phyloP scores from a whole-genome alignment of 1,284 basidiomycete species.

The Sanghuangporus sanghuang region DNA sequence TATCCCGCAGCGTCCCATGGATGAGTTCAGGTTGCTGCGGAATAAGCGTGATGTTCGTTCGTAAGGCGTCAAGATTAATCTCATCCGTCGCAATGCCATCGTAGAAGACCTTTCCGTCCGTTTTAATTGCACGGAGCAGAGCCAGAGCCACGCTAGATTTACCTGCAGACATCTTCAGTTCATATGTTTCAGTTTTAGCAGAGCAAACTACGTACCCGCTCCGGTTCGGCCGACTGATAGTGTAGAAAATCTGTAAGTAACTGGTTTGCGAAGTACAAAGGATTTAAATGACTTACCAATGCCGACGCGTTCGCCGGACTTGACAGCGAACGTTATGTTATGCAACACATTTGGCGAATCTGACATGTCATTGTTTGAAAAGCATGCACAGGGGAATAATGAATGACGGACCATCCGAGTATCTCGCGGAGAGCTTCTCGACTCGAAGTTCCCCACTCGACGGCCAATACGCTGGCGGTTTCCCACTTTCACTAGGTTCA shows the following conservation, averaged over 20 bases:
- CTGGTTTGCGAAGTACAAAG: background rate
- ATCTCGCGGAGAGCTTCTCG: slow-evolving; percentile 26
- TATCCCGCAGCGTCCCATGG: slow-evolving; percentile 23
- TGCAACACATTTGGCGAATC: slow-evolving; percentile 33
- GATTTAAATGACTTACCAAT: slow-evolving; percentile 26
- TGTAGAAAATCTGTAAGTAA: background rate
- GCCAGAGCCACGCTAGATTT: slow-evolving; percentile 36
- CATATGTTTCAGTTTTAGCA: background rate
- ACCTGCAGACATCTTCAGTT: background rate
- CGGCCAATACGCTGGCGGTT: slow-evolving; percentile 37
- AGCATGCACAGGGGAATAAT: background rate
- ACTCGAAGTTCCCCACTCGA: slow-evolving; percentile 36
- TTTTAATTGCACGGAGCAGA: slow-evolving; percentile 38
- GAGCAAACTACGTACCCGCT: slow-evolving; percentile 25
- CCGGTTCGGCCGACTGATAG: slow-evolving; percentile 35
- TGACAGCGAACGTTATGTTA: slow-evolving; percentile 33
- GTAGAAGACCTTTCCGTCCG: slow-evolving; percentile 36
- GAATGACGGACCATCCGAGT: slow-evolving; percentile 16
- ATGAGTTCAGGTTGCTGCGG: slow-evolving; percentile 39
- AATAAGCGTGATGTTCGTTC: slow-evolving; percentile 42
- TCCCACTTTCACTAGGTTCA: slow-evolving; percentile 18
- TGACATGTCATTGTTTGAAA: background rate
- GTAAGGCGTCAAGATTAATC: slow-evolving; percentile 39
- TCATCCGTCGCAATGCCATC: slow-evolving; percentile 27
- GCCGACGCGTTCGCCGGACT: slow-evolving; percentile 38